Evolutionary conservation across 139 green algal species (phyloP).

Genomic region (Yamagishiella unicocca): DNA sequence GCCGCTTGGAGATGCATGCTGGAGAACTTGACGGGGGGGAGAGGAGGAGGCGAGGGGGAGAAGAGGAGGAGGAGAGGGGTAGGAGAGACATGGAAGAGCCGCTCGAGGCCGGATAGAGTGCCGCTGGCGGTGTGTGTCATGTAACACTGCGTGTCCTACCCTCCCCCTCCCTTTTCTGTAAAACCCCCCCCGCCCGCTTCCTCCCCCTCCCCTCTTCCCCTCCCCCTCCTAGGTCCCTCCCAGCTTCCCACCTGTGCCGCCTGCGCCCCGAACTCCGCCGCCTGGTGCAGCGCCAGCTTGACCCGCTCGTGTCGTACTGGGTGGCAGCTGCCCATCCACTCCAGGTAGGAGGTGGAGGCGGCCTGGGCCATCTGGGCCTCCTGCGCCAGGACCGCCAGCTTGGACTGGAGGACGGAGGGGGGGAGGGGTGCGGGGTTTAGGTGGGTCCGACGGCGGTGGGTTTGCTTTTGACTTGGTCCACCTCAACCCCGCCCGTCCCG

Average conservation of each 20-base stretch:
- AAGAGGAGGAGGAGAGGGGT: neutral
- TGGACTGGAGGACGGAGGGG: conserved; percentile 3
- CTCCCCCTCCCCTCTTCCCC: neutral
- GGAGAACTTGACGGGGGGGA: neutral
- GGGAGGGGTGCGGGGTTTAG: neutral
- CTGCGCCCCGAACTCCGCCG: conserved; percentile 57
- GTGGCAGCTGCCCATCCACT: conserved; percentile 71
- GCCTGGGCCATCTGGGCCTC: conserved; percentile 67
- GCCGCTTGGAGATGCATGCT: too few relatives aligned
- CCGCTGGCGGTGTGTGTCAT: neutral
- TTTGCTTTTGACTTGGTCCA: too few relatives aligned
- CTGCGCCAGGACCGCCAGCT: conserved; percentile 64
- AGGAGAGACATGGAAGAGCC: neutral
- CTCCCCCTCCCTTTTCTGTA: neutral
- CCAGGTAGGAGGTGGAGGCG: conserved; percentile 65
- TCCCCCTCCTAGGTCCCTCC: neutral
- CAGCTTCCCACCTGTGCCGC: conserved; percentile 41
- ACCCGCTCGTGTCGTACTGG: conserved; percentile 73
- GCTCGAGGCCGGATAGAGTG: neutral
- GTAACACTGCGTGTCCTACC: neutral
- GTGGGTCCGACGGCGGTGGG: too few relatives aligned
- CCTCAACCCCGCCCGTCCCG: too few relatives aligned
- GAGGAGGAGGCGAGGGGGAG: neutral
- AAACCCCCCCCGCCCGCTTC: neutral
- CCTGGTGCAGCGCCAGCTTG: conserved; percentile 62